phyloP scores from a whole-genome alignment of 108 stramenopile species.

The Skeletonema menzelii region DNA sequence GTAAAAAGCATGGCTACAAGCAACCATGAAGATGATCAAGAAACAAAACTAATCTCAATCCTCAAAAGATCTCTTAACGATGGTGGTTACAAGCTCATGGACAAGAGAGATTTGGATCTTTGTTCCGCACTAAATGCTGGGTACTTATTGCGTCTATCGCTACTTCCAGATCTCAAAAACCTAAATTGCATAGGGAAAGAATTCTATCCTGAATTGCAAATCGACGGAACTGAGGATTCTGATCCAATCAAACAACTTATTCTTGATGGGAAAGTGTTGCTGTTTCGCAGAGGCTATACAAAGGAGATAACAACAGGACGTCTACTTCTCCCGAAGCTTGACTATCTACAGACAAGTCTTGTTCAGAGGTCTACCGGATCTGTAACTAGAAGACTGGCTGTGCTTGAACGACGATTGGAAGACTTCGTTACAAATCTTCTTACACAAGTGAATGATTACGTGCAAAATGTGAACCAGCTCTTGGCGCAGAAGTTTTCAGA shows the following conservation, averaged over 20 bases:
- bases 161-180: constrained; percentile 59
- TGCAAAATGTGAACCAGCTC: not conserved
- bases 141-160: constrained; percentile 73
- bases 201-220: constrained; percentile 65
- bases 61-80: constrained; percentile 64
- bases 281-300: constrained; percentile 80
- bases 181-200: constrained; percentile 60
- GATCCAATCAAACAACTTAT: constrained; percentile 37
- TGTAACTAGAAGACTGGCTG: constrained; percentile 44
- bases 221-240: not conserved
- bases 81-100: constrained; percentile 72
- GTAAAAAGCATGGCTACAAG: not conserved
- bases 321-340: constrained; percentile 72
- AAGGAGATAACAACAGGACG: constrained; percentile 72
- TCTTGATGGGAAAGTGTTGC: constrained; percentile 68
- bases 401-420: constrained; percentile 33
- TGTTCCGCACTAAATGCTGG: constrained; percentile 81
- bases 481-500: not conserved
- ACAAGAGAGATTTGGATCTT: constrained; percentile 73
- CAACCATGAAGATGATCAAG: constrained; percentile 18
- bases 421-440: not conserved
- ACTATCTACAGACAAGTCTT: constrained; percentile 82
- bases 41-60: constrained; percentile 42
- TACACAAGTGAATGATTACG: not conserved
- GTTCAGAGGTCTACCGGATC: constrained; percentile 69